Percentiles rank a stretch among this genome's conserved stretches.
These are phyloP conservation scores for Cladosporium oxysporum DNA, from an alignment of 2,329 filamentous ascomycete species.

Conservation along the genomic window DNA sequence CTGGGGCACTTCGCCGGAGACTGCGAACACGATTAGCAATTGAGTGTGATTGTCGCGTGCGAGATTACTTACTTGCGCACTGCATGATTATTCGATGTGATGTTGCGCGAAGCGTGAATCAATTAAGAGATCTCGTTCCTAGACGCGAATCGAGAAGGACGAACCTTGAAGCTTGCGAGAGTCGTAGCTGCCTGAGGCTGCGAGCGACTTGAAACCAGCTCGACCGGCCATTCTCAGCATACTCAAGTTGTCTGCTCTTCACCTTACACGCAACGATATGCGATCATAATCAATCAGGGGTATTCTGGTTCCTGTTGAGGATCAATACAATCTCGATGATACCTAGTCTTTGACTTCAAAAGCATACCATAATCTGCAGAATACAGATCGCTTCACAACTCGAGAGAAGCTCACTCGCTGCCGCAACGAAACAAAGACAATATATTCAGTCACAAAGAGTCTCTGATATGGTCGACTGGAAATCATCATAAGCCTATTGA, in stretches of 20 bases:
- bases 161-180: neutral
- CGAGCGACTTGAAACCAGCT: neutral
- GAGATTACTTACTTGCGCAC: constrained; percentile 40
- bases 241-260: neutral
- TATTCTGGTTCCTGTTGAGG: neutral
- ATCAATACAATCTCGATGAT: neutral
- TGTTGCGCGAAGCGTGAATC: neutral
- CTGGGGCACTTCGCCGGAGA: constrained; percentile 95
- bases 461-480: neutral
- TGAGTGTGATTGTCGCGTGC: neutral
- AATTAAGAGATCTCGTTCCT: neutral
- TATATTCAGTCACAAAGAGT: neutral
- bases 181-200: neutral
- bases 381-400: neutral
- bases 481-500: neutral
- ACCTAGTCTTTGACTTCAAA: neutral
- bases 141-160: neutral
- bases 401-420: neutral
- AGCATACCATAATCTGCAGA: neutral
- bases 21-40: constrained; percentile 49
- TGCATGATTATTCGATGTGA: constrained; percentile 33
- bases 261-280: neutral
- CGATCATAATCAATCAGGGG: neutral
- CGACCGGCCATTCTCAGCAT: neutral
- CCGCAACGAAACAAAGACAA: neutral